Conservation (phyloP, 768 basidiomycete species). For the Strobilomyces confusus region DNA sequence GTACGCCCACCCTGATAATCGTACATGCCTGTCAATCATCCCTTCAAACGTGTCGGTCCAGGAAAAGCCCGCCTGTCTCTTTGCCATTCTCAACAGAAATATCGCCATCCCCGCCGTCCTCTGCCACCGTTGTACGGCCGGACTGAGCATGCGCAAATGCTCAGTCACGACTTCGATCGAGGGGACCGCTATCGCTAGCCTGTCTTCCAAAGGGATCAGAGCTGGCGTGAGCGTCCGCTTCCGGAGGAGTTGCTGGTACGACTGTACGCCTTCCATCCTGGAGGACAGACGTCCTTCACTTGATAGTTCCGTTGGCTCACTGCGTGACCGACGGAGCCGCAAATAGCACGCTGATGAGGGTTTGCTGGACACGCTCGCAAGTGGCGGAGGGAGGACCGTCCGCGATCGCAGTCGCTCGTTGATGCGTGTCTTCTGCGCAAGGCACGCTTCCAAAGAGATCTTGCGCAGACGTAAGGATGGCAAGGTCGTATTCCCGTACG, state of each 20-base stretch:
- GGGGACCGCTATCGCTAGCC: conserved; percentile 40
- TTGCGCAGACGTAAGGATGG: conserved; percentile 34
- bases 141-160: conserved; percentile 24
- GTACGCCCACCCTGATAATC: conserved; percentile 51
- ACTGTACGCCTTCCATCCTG: not conserved
- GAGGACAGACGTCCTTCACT: conserved; percentile 33
- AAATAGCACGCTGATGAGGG: too few species aligned
- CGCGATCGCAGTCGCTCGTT: conserved; percentile 27
- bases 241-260: too few species aligned
- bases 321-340: too few species aligned
- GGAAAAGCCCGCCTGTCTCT: conserved; percentile 37
- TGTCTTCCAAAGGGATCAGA: conserved; percentile 31
- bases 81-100: conserved; percentile 29
- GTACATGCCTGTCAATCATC: too few species aligned
- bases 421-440: conserved; percentile 34
- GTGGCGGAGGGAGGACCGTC: conserved; percentile 26
- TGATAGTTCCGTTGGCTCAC: too few species aligned
- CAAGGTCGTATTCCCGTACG: conserved; percentile 37
- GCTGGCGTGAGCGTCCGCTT: too few species aligned
- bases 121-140: conserved; percentile 43
- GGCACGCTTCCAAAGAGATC: conserved; percentile 33
- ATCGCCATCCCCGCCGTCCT: conserved; percentile 40
- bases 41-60: too few species aligned
- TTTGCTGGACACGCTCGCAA: too few species aligned
- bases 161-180: conserved; percentile 36